phyloP scores from a whole-genome alignment of 345 rosid species.

The Rhizophora apiculata region DNA sequence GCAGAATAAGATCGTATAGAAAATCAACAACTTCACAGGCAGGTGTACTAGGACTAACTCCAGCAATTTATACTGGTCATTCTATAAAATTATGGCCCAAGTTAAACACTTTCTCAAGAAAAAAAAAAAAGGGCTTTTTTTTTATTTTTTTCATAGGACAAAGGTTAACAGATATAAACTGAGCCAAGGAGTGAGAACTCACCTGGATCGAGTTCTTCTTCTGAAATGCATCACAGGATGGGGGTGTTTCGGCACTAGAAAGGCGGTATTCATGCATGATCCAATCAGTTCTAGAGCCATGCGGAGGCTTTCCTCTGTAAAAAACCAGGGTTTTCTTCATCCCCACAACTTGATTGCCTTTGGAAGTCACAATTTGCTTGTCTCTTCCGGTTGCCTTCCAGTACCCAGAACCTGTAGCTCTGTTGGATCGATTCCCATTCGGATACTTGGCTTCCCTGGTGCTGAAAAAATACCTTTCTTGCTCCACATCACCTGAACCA shows the following conservation, averaged over 20 bases:
- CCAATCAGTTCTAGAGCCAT: slow-evolving; percentile 85
- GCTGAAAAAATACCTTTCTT: slow-evolving; percentile 96
- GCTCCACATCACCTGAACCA: slow-evolving; percentile 64
- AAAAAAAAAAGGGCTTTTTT: too few relatives aligned
- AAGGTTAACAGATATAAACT: neutral
- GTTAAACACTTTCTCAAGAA: neutral
- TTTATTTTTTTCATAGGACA: neutral
- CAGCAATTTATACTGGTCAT: neutral
- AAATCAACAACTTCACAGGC: slow-evolving; percentile 10
- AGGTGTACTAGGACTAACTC: neutral
- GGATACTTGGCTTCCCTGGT: slow-evolving; percentile 87
- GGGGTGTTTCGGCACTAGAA: slow-evolving; percentile 10
- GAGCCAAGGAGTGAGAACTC: neutral
- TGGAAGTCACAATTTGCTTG: slow-evolving; percentile 57
- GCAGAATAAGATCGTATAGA: slow-evolving; percentile 12
- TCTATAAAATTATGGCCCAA: neutral
- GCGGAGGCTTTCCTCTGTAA: slow-evolving; percentile 85
- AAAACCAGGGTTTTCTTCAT: slow-evolving; percentile 96
- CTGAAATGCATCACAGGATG: slow-evolving; percentile 21
- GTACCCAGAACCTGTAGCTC: slow-evolving; percentile 82
- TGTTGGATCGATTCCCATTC: slow-evolving; percentile 82
- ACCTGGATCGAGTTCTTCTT: slow-evolving; percentile 40
- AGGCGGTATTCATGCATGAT: slow-evolving; percentile 97
- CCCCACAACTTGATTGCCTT: slow-evolving; percentile 65
- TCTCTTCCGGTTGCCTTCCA: slow-evolving; percentile 99